These are phyloP conservation scores for Penicillium sp. DNA, from an alignment of 2,329 filamentous ascomycete genomes.

Conservation along the genomic window DNA sequence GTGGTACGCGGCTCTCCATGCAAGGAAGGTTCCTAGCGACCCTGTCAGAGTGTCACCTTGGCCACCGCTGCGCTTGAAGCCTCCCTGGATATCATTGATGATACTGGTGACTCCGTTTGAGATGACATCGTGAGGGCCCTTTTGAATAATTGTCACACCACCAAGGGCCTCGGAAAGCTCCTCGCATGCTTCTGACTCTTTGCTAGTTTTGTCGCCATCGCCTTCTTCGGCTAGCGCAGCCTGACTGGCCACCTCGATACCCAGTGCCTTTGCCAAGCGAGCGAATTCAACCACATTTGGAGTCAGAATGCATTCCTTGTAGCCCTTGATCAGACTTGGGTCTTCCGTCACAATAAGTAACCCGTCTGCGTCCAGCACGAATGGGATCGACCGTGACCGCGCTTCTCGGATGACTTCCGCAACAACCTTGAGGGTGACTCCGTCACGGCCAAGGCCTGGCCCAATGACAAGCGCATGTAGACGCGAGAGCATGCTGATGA, in stretches of 20 bases:
- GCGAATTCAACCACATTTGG: slow-evolving; percentile 94
- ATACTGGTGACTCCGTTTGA: slow-evolving; percentile 75
- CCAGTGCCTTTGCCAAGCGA: slow-evolving; percentile 71
- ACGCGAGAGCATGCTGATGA: slow-evolving; percentile 77
- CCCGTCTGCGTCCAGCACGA: slow-evolving; percentile 91
- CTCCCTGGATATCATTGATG: slow-evolving; percentile 72
- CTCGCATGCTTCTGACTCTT: slow-evolving; percentile 59
- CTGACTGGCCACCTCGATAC: slow-evolving; percentile 56
- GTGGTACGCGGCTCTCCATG: slow-evolving; percentile 82
- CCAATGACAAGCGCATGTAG: slow-evolving; percentile 92
- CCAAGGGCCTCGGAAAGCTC: slow-evolving; percentile 73
- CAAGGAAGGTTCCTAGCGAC: slow-evolving; percentile 80
- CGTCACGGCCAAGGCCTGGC: slow-evolving; percentile 84
- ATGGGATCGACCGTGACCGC: slow-evolving; percentile 64
- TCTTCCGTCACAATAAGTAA: slow-evolving; percentile 71
- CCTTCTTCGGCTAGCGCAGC: slow-evolving; percentile 38
- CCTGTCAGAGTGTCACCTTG: slow-evolving; percentile 96
- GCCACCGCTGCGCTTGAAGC: slow-evolving; percentile 84
- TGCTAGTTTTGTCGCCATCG: slow-evolving; percentile 44
- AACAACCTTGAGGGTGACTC: slow-evolving; percentile 84
- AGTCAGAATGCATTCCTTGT: slow-evolving; percentile 79
- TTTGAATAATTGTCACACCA: slow-evolving; percentile 88
- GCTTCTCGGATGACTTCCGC: slow-evolving; percentile 76
- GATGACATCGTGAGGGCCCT: slow-evolving; percentile 78
- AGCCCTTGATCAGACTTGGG: slow-evolving; percentile 75